A percentile compares a stretch with the other conserved stretches of the same genome.
Conservation (phyloP, 805 yeast genomes). For the Candida qinlingensis region DNA sequence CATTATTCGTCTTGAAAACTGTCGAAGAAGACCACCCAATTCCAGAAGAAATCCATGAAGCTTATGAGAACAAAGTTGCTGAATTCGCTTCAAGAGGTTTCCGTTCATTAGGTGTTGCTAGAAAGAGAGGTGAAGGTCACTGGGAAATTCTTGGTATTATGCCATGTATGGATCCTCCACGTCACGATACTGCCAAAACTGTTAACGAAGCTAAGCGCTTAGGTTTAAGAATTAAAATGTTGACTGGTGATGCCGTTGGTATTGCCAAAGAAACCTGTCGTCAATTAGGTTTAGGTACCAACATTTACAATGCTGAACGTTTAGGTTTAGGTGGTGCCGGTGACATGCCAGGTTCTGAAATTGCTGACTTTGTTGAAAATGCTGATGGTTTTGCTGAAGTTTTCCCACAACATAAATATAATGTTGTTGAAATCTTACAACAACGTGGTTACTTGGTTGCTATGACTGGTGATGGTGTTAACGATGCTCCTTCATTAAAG, state of each 20-base stretch:
- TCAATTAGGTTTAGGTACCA: conserved; percentile 94
- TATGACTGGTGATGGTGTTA: conserved; percentile 99
- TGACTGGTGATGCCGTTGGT: conserved; percentile 99
- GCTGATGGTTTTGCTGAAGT: conserved; percentile 99
- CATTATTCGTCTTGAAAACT: conserved; percentile 92
- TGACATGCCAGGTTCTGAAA: conserved; percentile 95
- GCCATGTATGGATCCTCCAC: conserved; percentile 99
- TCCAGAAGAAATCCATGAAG: conserved; percentile 89
- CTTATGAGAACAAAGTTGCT: conserved; percentile 95
- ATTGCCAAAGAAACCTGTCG: conserved; percentile 98
- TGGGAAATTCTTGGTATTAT: conserved; percentile 97
- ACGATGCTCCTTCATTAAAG: conserved; percentile 96
- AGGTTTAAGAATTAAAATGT: conserved; percentile 95
- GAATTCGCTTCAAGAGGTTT: conserved; percentile 98
- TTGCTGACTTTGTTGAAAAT: conserved; percentile 95
- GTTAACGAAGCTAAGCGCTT: conserved; percentile 84
- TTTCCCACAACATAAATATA: conserved; percentile 97
- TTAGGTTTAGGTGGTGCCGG: conserved; percentile 91
- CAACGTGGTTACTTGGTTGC: conserved; percentile 96
- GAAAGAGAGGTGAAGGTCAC: conserved; percentile 97
- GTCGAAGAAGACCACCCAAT: conserved; percentile 96
- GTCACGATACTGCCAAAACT: conserved; percentile 96
- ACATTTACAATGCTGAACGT: conserved; percentile 95
- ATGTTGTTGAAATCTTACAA: conserved; percentile 92
- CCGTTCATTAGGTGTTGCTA: conserved; percentile 97